Evolutionary conservation across 345 rosid genomes (phyloP).

Genomic region (Eutrema yunnanense): DNA sequence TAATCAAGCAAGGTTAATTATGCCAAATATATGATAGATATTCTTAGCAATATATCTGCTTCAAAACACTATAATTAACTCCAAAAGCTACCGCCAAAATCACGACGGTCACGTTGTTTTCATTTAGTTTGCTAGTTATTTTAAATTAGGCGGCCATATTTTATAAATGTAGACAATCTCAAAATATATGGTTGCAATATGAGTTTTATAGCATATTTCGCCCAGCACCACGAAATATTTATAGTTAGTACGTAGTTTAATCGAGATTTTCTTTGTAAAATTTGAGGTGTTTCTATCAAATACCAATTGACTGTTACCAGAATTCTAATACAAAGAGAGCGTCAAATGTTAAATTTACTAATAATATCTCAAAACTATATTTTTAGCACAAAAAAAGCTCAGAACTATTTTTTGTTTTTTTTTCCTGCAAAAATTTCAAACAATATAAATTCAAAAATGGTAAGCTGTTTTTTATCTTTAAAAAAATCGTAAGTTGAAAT

Average conservation of each 20-base stretch:
- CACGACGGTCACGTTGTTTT: constrained; percentile 7
- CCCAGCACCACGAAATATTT: neutral
- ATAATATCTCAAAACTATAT: neutral
- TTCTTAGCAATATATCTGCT: neutral
- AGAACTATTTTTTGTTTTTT: too few relatives aligned
- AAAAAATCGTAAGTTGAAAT: too few relatives aligned
- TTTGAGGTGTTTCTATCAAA: neutral
- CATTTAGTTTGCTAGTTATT: neutral
- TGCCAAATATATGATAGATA: neutral
- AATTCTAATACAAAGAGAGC: neutral
- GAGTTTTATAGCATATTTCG: neutral
- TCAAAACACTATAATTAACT: neutral
- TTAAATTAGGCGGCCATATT: neutral
- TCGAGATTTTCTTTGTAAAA: neutral
- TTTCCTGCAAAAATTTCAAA: too few relatives aligned
- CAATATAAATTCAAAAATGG: neutral
- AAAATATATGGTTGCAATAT: neutral
- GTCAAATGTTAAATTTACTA: neutral
- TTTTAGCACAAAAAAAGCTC: too few relatives aligned
- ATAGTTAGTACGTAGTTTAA: neutral
- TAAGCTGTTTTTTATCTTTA: neutral
- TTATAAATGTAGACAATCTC: neutral
- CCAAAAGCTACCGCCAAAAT: neutral
- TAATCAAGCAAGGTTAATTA: neutral
- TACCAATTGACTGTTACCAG: neutral